Percentiles rank a stretch among this genome's conserved stretches.
Conservation (phyloP, 1,139 yeast species). For the Geotrichum phurueaensis region DNA sequence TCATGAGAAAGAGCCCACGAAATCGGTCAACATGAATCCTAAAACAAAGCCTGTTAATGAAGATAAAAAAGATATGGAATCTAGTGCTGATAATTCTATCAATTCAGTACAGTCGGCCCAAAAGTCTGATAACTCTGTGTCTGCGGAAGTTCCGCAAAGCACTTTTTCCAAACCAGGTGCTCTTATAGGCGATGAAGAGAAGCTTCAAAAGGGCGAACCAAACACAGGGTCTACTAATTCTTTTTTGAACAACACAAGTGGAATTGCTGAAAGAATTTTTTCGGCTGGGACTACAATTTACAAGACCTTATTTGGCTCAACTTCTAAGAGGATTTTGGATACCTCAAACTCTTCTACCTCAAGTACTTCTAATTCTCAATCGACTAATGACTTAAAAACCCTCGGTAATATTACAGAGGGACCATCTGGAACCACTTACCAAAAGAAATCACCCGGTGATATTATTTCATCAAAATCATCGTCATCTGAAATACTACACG, state of each 20-base stretch:
- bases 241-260: background rate
- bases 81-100: too few species aligned
- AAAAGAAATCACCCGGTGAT: background rate
- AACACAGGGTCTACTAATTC: background rate
- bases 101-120: too few species aligned
- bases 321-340: background rate
- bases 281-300: background rate
- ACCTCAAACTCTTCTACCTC: background rate
- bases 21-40: too few species aligned
- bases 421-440: constrained; percentile 10
- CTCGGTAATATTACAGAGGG: background rate
- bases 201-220: background rate
- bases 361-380: background rate
- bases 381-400: background rate
- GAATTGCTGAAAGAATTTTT: background rate
- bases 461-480: background rate
- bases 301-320: background rate
- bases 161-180: too few species aligned
- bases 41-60: background rate
- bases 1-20: background rate
- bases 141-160: too few species aligned
- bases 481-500: background rate
- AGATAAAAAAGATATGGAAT: background rate
- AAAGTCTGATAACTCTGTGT: too few species aligned
- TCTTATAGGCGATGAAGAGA: background rate